Conservation (phyloP, 257 asterid species). For the Salvia hispanica region DNA sequence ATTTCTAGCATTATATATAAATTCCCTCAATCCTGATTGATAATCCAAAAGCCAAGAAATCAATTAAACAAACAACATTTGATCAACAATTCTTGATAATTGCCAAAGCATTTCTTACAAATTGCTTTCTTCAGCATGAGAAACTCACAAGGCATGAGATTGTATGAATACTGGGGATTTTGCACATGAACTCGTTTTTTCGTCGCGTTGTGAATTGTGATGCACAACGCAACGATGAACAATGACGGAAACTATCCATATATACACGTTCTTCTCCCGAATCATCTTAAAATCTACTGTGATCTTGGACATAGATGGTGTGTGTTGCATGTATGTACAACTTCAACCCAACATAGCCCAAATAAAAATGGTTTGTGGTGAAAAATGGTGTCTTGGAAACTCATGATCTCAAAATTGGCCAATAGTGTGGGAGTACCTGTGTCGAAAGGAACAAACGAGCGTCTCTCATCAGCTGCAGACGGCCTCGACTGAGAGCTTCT, state of each 20-base stretch:
- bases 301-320: slow-evolving; percentile 45
- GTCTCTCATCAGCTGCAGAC: slow-evolving; percentile 61
- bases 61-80: not conserved
- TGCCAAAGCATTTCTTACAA: slow-evolving; percentile 32
- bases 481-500: slow-evolving; percentile 91
- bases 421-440: slow-evolving; percentile 18
- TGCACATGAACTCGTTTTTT: slow-evolving; percentile 65
- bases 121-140: slow-evolving; percentile 41
- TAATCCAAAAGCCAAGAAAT: not conserved
- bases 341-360: slow-evolving; percentile 59
- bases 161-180: slow-evolving; percentile 29
- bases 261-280: slow-evolving; percentile 36
- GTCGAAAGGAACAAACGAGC: slow-evolving; percentile 9
- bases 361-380: slow-evolving; percentile 39
- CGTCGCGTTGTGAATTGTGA: slow-evolving; percentile 48
- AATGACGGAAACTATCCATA: slow-evolving; percentile 30
- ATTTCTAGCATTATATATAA: not conserved
- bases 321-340: slow-evolving; percentile 77
- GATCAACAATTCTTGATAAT: slow-evolving; percentile 8
- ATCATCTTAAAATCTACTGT: slow-evolving; percentile 40
- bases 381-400: not conserved
- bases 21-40: not conserved
- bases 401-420: no score
- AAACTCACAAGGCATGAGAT: slow-evolving; percentile 50
- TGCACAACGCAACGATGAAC: not conserved